phyloP scores from a whole-genome alignment of 768 basidiomycete genomes.

The Amanita pseudoporphyria region DNA sequence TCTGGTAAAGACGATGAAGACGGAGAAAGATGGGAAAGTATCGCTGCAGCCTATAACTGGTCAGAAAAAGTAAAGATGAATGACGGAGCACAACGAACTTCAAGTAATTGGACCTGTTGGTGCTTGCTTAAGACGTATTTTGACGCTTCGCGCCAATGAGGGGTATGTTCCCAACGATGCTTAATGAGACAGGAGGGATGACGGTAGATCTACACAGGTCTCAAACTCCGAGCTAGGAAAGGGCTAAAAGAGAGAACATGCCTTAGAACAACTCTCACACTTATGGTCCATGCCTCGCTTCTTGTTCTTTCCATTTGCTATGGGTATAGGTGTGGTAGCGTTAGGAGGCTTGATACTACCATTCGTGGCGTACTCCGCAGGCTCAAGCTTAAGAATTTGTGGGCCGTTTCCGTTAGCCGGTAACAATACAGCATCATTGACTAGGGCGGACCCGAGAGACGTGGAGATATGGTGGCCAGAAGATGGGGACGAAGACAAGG shows the following conservation, averaged over 20 bases:
- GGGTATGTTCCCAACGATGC: conserved; percentile 96
- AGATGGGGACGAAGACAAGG: conserved; percentile 33
- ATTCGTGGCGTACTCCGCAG: conserved; percentile 9
- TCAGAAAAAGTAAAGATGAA: conserved; percentile 1
- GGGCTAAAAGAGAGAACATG: conserved; percentile 21
- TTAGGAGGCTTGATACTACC: conserved; percentile 11
- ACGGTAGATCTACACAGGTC: conserved; percentile 53
- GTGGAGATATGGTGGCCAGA: conserved; percentile 10
- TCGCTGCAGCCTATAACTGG: conserved; percentile 72
- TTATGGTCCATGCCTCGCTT: conserved; percentile 82
- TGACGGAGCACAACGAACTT: conserved; percentile 34
- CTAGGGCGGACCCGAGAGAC: background rate
- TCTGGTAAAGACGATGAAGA: conserved; percentile 75
- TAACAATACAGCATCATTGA: background rate
- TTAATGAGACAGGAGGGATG: conserved; percentile 95
- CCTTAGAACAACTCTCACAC: conserved; percentile 95
- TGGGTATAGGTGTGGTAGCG: conserved; percentile 26
- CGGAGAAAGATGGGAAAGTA: conserved; percentile 80
- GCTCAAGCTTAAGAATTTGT: conserved; percentile 1
- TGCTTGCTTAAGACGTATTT: conserved; percentile 92
- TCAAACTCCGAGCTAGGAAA: conserved; percentile 3
- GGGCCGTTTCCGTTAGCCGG: background rate
- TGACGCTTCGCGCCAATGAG: conserved; percentile 90
- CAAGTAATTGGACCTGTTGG: conserved; percentile 94
- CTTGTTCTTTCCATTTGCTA: conserved; percentile 37